Evolutionary conservation across 257 asterid genomes (phyloP).

Genomic region (Mentha longifolia): DNA sequence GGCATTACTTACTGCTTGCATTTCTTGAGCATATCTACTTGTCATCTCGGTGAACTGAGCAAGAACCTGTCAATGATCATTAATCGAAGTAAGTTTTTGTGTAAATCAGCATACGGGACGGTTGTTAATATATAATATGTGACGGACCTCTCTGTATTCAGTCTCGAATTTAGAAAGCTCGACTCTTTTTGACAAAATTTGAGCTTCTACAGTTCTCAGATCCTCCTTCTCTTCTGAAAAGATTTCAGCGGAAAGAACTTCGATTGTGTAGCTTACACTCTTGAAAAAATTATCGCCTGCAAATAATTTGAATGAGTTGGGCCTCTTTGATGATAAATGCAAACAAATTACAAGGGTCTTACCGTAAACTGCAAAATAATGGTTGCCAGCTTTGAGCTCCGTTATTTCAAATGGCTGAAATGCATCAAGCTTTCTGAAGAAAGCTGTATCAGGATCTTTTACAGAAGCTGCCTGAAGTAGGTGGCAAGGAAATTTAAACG

Average conservation of each 20-base stretch:
- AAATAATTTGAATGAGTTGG: slow-evolving; percentile 27
- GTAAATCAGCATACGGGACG: slow-evolving; percentile 1
- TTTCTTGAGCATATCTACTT: slow-evolving; percentile 87
- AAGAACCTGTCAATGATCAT: slow-evolving; percentile 60
- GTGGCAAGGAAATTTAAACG: slow-evolving; percentile 26
- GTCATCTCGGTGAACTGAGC: slow-evolving; percentile 98
- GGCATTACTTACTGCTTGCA: slow-evolving; percentile 79
- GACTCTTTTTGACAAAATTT: slow-evolving; percentile 82
- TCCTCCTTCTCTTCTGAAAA: slow-evolving; percentile 77
- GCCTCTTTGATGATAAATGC: slow-evolving; percentile 8
- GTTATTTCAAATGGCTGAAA: slow-evolving; percentile 95
- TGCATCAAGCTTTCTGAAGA: slow-evolving; percentile 92
- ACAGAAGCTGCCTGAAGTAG: slow-evolving; percentile 55
- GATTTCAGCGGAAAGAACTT: slow-evolving; percentile 76
- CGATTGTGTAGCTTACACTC: slow-evolving; percentile 84
- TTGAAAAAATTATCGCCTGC: slow-evolving; percentile 96
- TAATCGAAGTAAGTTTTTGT: slow-evolving; percentile 29
- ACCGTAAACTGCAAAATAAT: slow-evolving; percentile 94
- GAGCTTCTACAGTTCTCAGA: slow-evolving; percentile 83
- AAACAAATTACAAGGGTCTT: slow-evolving; percentile 37
- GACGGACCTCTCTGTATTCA: slow-evolving; percentile 87
- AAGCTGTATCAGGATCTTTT: slow-evolving; percentile 93
- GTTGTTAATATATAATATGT: slow-evolving; percentile 4
- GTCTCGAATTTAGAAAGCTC: slow-evolving; percentile 94
- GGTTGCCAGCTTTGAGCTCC: slow-evolving; percentile 88